Percentiles rank a stretch among this genome's conserved stretches.
phyloP scores from a whole-genome alignment of 495 filamentous ascomycete genomes.

The Xylona heveae region DNA sequence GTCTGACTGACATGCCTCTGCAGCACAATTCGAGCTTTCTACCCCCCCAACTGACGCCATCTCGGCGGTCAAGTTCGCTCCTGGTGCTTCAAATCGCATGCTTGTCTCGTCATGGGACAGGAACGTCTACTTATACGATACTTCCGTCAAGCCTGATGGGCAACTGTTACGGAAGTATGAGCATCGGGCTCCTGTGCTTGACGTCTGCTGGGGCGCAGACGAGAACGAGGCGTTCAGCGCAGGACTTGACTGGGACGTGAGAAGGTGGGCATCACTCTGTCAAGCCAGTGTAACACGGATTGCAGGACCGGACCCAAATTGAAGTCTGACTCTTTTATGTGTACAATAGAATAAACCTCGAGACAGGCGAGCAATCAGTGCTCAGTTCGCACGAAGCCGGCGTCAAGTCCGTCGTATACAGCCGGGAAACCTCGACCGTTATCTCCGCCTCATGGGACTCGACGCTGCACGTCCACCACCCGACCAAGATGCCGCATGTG shows the following conservation, averaged over 20 bases:
- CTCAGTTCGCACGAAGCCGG: slow-evolving; percentile 58
- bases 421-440: slow-evolving; percentile 35
- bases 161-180: slow-evolving; percentile 47
- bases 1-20: slow-evolving; percentile 6
- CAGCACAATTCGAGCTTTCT: slow-evolving; percentile 42
- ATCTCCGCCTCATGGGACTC: slow-evolving; percentile 87
- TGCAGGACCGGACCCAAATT: background rate
- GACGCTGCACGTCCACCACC: slow-evolving; percentile 65
- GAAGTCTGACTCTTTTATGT: background rate
- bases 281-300: too few relatives aligned
- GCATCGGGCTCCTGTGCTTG: slow-evolving; percentile 70
- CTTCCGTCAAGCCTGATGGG: slow-evolving; percentile 34
- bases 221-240: slow-evolving; percentile 65
- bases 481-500: slow-evolving; percentile 17
- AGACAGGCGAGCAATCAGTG: slow-evolving; percentile 45
- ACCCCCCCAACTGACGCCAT: slow-evolving; percentile 74
- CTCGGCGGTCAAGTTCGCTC: slow-evolving; percentile 68
- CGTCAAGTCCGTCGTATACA: slow-evolving; percentile 70
- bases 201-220: slow-evolving; percentile 74
- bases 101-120: slow-evolving; percentile 92
- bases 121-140: slow-evolving; percentile 77
- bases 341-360: slow-evolving; percentile 41
- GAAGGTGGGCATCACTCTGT: too few relatives aligned
- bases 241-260: slow-evolving; percentile 69
- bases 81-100: slow-evolving; percentile 42